phyloP scores from a whole-genome alignment of 805 yeast genomes.

The Candida schatavii region DNA sequence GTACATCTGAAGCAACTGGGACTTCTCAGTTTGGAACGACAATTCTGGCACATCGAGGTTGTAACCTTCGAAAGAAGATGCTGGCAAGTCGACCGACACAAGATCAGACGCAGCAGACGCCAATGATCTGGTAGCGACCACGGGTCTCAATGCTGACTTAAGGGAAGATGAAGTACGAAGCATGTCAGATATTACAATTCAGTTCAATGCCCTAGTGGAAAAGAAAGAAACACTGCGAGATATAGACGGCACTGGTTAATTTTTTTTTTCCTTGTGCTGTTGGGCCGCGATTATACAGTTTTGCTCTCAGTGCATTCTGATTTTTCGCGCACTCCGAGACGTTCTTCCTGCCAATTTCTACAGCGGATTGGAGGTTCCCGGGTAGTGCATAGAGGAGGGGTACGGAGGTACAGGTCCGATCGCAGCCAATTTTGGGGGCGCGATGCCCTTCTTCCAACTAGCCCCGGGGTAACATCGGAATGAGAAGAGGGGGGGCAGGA shows the following conservation, averaged over 20 bases:
- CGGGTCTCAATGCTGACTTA: constrained; percentile 5
- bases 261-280: too few relatives aligned
- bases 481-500: too few relatives aligned
- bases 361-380: constrained; percentile 1
- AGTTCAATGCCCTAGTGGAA: too few relatives aligned
- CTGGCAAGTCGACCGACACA: constrained; percentile 64
- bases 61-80: constrained; percentile 81
- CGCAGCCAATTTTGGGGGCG: too few relatives aligned
- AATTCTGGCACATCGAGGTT: constrained; percentile 66
- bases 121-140: constrained; percentile 29
- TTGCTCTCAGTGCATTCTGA: not conserved
- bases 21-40: constrained; percentile 75
- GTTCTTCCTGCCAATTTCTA: too few relatives aligned
- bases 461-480: too few relatives aligned
- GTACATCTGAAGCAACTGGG: constrained; percentile 84
- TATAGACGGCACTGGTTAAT: too few relatives aligned
- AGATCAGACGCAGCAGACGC: constrained; percentile 36
- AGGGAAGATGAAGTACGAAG: constrained; percentile 4
- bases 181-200: too few relatives aligned
- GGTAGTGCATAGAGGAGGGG: not conserved
- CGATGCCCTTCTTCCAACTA: too few relatives aligned
- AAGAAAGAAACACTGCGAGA: too few relatives aligned
- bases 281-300: not conserved
- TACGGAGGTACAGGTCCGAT: constrained; percentile 2
- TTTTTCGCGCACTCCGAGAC: not conserved